Conservation (phyloP, 345 rosid species). For the Brassica nigra region DNA sequence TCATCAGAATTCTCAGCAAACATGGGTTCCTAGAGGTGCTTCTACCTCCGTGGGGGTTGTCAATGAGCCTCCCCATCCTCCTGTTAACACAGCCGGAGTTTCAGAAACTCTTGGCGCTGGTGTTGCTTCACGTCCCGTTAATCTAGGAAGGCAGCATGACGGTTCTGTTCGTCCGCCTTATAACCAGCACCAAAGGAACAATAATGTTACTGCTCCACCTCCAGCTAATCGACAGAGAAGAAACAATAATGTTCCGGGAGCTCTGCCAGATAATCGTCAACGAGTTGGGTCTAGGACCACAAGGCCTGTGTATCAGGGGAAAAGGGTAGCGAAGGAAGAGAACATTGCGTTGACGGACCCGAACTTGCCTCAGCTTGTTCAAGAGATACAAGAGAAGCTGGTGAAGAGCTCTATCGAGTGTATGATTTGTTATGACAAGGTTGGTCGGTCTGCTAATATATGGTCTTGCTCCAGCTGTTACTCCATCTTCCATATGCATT, state of each 20-base stretch:
- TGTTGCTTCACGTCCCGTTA: background rate
- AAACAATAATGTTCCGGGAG: background rate
- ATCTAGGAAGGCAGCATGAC: background rate
- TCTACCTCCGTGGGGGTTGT: conserved; percentile 28
- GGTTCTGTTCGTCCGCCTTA: background rate
- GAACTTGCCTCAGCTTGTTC: conserved; percentile 83
- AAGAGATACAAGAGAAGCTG: conserved; percentile 89
- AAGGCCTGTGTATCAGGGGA: conserved; percentile 46
- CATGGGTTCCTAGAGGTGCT: conserved; percentile 75
- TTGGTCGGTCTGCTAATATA: conserved; percentile 67
- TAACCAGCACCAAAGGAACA: background rate
- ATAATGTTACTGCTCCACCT: background rate
- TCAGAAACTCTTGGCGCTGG: conserved; percentile 32
- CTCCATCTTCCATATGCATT: conserved; percentile 87
- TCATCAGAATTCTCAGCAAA: conserved; percentile 51
- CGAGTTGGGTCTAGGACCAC: conserved; percentile 42
- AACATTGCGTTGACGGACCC: conserved; percentile 47
- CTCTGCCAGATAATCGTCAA: conserved; percentile 24
- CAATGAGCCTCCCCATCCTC: conserved; percentile 16
- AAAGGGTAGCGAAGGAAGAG: conserved; percentile 39
- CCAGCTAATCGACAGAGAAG: background rate
- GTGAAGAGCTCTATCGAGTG: conserved; percentile 74
- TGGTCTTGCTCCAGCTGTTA: conserved; percentile 98
- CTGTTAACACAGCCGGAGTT: conserved; percentile 30
- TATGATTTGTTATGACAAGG: conserved; percentile 97